Evolutionary conservation across 805 yeast genomes (phyloP), one percentile per base, ranked within the genome.

Genomic region (Wickerhamiella azymoides): DNA sequence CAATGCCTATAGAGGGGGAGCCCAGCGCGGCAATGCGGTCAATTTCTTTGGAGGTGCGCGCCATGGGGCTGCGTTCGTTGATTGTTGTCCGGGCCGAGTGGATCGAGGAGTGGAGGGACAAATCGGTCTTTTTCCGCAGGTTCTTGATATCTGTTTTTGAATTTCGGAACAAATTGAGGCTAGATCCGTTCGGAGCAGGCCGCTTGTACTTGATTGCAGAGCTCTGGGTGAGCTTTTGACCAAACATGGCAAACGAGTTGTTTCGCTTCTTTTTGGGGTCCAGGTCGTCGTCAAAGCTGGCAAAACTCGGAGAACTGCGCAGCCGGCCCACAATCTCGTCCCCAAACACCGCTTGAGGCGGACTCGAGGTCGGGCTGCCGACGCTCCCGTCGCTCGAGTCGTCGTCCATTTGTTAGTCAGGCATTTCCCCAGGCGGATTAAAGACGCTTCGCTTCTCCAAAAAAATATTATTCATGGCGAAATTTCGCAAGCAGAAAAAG

Each of bases 21-120:
- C 64, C 63, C 17, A 61, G 52, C 14, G 63, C 60, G 7, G 66
- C 66, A 11, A 63, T 63, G 14, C 67, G 51, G 39, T 63, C 66
- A 21, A 63, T 52, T 43, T 63, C 66, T 33, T 56, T 51, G 3
- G 63, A 58, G 7, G 66, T 61, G 17, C 64, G 45, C 5, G 59
- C 50, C 50, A 61, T 48, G 6, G 67, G 65, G 48, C 51, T 49
- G 43, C 66, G 19, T 52, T 57, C 47, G 49, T 39, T 26, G 52
- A 58, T 32, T 49, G 57, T 19, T 49, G 56, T n/a, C 42, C 57
- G 39, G 43, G 59, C 39, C 51, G 59, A 43, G 47, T 25, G 16
- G 49, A 52, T 16, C 27, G 45, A 42, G 35, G 45, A 36, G 46
- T 49, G 25, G 43, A 51, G 19, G 52, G 61, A 49, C 48, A 63